A percentile compares a stretch with the other conserved stretches of the same genome.
These are phyloP conservation scores for grape (Vitis vinifera) DNA, from an alignment of 164 flowering plant species.

Conservation along the genomic window ASM3070453v1 NC_081809.1:15969501-15970000, in stretches of 20 bases:
- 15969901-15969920: no score
- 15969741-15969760: conserved; percentile 66
- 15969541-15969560: conserved; percentile 30
- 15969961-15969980: no score
- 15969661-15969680: conserved; percentile 66
- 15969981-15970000: no score
- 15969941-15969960: no score
- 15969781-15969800: conserved; percentile 62
- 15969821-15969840: conserved; percentile 63
- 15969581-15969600: conserved; percentile 31
- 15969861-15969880: background rate
- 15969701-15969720: conserved; percentile 55
- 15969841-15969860: conserved; percentile 56
- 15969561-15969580: conserved; percentile 20
- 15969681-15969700: conserved; percentile 76
- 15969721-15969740: conserved; percentile 48
- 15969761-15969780: conserved; percentile 59
- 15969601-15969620: conserved; percentile 67
- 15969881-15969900: background rate
- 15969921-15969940: no score
- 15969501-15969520: conserved; percentile 22
- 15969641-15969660: conserved; percentile 74
- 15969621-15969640: conserved; percentile 68
- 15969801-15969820: conserved; percentile 50
- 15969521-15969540: conserved; percentile 42